Evolutionary conservation across 176 grass and related monocot species (phyloP).

Genomic region (Tillandsia fasciculata): DNA sequence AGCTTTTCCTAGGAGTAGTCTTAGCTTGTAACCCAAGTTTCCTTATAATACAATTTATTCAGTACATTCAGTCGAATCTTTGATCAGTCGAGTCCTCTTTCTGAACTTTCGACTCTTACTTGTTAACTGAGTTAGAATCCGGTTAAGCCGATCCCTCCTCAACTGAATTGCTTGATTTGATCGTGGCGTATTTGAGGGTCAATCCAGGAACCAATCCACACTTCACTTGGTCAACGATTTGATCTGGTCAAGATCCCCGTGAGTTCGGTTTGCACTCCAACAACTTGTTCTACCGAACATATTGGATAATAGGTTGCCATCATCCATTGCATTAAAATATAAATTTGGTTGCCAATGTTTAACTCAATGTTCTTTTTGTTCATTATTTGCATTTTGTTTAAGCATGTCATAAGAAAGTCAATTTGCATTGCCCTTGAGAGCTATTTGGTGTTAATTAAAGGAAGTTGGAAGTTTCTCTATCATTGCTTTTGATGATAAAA

Average conservation of each 20-base stretch:
- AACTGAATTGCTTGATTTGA: no score
- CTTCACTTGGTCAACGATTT: background rate
- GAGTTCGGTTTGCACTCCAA: background rate
- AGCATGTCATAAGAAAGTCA: background rate
- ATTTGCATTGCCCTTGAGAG: background rate
- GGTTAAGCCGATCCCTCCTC: no score
- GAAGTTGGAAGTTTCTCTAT: background rate
- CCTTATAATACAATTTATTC: no score
- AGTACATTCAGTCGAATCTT: no score
- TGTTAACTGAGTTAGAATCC: no score
- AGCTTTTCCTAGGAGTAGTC: no score
- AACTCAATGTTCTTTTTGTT: background rate
- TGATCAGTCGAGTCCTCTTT: no score
- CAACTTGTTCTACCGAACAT: background rate
- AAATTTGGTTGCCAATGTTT: background rate
- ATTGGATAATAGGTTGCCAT: background rate
- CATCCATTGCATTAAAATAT: background rate
- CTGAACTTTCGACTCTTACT: no score
- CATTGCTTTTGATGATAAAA: slow-evolving; percentile 7
- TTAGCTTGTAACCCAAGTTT: no score
- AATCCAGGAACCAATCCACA: no score
- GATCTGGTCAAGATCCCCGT: background rate
- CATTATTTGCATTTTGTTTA: background rate
- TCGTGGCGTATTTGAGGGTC: no score
- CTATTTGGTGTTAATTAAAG: background rate